Evolutionary conservation across 1,284 basidiomycete genomes (phyloP).

Genomic region (Tremellales sp.): DNA sequence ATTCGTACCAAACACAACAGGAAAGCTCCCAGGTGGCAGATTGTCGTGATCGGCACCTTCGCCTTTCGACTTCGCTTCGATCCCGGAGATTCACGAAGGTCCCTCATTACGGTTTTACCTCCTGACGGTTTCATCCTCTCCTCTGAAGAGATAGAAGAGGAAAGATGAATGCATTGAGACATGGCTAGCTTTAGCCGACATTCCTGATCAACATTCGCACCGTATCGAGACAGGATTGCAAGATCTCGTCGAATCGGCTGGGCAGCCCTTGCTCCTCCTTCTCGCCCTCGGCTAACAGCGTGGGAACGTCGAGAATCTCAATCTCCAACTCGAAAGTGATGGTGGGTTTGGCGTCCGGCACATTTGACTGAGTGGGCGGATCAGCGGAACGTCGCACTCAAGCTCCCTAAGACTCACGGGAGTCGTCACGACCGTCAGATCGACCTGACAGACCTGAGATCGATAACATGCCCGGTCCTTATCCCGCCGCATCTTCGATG

Average conservation of each 20-base stretch:
- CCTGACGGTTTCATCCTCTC: too few relatives aligned
- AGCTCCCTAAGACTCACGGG: slow-evolving; percentile 23
- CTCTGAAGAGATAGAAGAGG: too few relatives aligned
- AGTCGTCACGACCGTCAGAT: slow-evolving; percentile 84
- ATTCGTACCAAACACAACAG: too few relatives aligned
- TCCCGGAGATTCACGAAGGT: too few relatives aligned
- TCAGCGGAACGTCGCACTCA: not conserved
- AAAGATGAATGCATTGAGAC: too few relatives aligned
- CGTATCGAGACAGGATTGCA: slow-evolving; percentile 53
- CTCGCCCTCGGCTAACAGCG: slow-evolving; percentile 52
- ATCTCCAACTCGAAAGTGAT: slow-evolving; percentile 57
- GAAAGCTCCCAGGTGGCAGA: too few relatives aligned
- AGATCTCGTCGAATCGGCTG: slow-evolving; percentile 51
- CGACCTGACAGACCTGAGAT: slow-evolving; percentile 87
- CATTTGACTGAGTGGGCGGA: slow-evolving; percentile 2
- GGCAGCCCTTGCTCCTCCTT: slow-evolving; percentile 44
- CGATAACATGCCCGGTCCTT: slow-evolving; percentile 91
- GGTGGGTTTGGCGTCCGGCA: slow-evolving; percentile 6
- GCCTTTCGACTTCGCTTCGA: too few relatives aligned
- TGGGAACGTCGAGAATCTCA: slow-evolving; percentile 52
- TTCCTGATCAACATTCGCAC: slow-evolving; percentile 52
- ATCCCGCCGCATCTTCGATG: slow-evolving; percentile 59
- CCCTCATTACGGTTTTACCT: too few relatives aligned
- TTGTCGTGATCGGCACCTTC: too few relatives aligned
- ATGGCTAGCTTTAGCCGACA: slow-evolving; percentile 21